Evolutionary conservation across 352 stramenopile genomes (phyloP).

Genomic region (Thraustochytrium sp.): DNA sequence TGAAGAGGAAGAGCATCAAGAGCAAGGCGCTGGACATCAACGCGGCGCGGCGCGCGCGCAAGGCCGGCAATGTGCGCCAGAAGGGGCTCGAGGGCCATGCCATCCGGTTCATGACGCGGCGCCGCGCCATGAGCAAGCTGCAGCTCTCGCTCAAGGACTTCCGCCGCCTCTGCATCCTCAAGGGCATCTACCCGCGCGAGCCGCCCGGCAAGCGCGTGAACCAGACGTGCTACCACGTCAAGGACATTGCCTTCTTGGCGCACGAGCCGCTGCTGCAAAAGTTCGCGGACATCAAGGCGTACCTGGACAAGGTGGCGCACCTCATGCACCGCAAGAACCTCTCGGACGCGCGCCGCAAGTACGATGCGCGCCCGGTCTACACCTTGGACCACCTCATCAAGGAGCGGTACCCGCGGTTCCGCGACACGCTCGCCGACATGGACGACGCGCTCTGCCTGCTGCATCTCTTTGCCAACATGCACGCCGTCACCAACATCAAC

Average conservation of each 20-base stretch:
- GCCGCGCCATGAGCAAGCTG: conserved; percentile 84
- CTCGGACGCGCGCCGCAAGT: conserved; percentile 66
- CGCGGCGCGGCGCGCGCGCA: conserved; percentile 9
- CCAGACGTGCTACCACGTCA: conserved; percentile 85
- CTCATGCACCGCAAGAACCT: conserved; percentile 65
- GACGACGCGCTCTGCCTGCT: conserved; percentile 96
- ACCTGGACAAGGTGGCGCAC: conserved; percentile 94
- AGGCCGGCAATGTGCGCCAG: conserved; percentile 24
- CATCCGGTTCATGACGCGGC: conserved; percentile 92
- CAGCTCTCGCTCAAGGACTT: conserved; percentile 98
- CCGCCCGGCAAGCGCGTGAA: conserved; percentile 92
- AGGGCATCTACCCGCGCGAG: conserved; percentile 97
- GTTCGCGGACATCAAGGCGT: conserved; percentile 95
- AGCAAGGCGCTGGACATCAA: conserved; percentile 36
- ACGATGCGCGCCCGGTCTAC: conserved; percentile 82
- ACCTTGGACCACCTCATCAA: conserved; percentile 96
- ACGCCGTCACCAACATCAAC: conserved; percentile 70
- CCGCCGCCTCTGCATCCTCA: conserved; percentile 94
- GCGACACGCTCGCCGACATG: conserved; percentile 92
- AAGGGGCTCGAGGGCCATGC: conserved; percentile 57
- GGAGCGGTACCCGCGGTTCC: conserved; percentile 88
- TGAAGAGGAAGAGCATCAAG: conserved; percentile 40
- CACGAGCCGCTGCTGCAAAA: conserved; percentile 97
- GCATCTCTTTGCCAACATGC: conserved; percentile 91
- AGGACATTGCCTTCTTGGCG: conserved; percentile 93